phyloP scores from a whole-genome alignment of 1,139 yeast genomes.

The Starmera stellimalicola region DNA sequence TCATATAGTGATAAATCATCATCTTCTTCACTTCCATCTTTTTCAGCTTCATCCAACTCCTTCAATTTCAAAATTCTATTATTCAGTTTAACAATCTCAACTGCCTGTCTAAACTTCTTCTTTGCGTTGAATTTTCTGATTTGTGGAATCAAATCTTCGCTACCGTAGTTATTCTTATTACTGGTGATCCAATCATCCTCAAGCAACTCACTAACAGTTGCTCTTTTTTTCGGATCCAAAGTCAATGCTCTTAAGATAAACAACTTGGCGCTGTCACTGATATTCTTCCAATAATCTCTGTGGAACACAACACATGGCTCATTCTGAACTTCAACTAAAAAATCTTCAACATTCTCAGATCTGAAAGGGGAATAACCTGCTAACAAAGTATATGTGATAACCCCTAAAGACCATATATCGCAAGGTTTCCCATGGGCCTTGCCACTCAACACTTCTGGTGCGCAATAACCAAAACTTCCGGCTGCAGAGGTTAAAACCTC shows the following conservation, averaged over 20 bases:
- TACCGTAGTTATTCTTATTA: constrained; percentile 36
- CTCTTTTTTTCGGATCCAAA: constrained; percentile 54
- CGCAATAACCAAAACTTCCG: constrained; percentile 90
- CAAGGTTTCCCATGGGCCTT: constrained; percentile 87
- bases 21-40: constrained; percentile 17
- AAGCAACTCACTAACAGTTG: constrained; percentile 56
- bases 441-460: constrained; percentile 78
- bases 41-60: constrained; percentile 23
- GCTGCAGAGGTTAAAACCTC: constrained; percentile 72
- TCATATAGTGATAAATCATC: constrained; percentile 15
- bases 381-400: constrained; percentile 77
- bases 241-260: constrained; percentile 62
- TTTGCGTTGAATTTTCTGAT: constrained; percentile 75
- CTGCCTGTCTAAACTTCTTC: constrained; percentile 76
- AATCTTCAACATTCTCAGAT: constrained; percentile 74
- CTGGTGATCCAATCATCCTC: constrained; percentile 62
- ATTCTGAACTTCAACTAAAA: constrained; percentile 68
- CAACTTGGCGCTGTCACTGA: constrained; percentile 64
- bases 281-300: constrained; percentile 76
- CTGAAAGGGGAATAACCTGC: constrained; percentile 93
- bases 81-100: constrained; percentile 68
- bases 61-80: constrained; percentile 65
- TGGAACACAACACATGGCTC: constrained; percentile 71
- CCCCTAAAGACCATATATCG: constrained; percentile 90
- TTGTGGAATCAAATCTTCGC: constrained; percentile 61